phyloP scores from a whole-genome alignment of 1,284 basidiomycete species.

The Cystobasidium pallidum region DNA sequence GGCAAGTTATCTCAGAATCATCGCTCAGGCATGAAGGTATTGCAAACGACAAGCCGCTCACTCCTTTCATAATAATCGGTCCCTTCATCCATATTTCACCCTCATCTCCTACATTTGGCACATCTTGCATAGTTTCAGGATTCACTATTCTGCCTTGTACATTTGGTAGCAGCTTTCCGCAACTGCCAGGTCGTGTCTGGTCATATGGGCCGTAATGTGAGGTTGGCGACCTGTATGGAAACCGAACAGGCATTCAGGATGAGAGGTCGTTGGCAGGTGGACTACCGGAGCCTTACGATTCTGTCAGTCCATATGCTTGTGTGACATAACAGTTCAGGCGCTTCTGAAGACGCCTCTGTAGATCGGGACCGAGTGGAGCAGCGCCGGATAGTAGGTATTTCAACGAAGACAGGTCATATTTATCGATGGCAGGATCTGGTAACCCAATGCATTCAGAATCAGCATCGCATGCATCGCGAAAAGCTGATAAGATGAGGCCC shows the following conservation, averaged over 20 bases:
- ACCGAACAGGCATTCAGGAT: too few species aligned
- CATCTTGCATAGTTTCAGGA: slow-evolving; percentile 60
- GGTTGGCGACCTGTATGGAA: slow-evolving; percentile 58
- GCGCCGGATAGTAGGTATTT: slow-evolving; percentile 72
- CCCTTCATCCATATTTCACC: slow-evolving; percentile 83
- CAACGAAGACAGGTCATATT: slow-evolving; percentile 71
- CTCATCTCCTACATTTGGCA: slow-evolving; percentile 62
- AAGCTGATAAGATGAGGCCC: background rate
- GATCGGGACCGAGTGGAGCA: slow-evolving; percentile 72
- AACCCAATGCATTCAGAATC: background rate
- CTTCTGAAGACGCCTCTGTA: slow-evolving; percentile 62
- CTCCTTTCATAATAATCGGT: slow-evolving; percentile 75
- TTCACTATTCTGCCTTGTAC: slow-evolving; percentile 75
- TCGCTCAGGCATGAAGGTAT: too few species aligned
- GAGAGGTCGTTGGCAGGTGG: too few species aligned
- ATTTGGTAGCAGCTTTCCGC: slow-evolving; percentile 75
- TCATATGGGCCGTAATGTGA: slow-evolving; percentile 55
- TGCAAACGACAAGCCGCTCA: background rate
- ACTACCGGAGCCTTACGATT: slow-evolving; percentile 14
- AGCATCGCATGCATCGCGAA: background rate
- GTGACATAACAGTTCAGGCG: slow-evolving; percentile 57
- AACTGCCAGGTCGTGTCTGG: slow-evolving; percentile 63
- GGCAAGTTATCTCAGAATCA: too few species aligned
- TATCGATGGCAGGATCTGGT: slow-evolving; percentile 65
- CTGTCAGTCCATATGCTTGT: slow-evolving; percentile 50